Base-by-base conservation (phyloP, 2,329 filamentous ascomycete genomes). In the Proliferodiscus dingleyae region DNA sequence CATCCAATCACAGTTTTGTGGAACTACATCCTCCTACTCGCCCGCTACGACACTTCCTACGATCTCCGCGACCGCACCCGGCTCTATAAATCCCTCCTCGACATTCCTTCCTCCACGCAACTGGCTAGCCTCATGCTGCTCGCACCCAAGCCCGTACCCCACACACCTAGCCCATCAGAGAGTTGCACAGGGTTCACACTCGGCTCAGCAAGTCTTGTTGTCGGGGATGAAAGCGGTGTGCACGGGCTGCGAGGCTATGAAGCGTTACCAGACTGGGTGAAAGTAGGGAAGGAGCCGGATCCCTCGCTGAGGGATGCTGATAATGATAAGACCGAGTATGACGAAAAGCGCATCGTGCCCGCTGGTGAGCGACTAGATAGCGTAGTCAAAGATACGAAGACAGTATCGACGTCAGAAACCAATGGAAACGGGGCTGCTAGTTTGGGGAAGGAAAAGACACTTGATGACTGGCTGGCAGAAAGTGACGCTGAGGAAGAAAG, bases 31-130 rank as follows among this genome's bases (percentile, higher is more conserved):
- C 74, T 95, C 22, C 77, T 91, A 1, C 78, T 98, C 1, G 87
- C 87, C 24, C 82, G 93, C 50, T 98, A 97, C 65, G 93, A 97
- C 59, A 88, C 84, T 0, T 96, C 90, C 1, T 98, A 95, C 66
- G 90, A 97, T 61, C 80, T 98, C 3, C 88, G 93, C 53, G 93
- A 97, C 63, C 85, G 93, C 19, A 83, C 90, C 2, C 82, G 93
- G 24, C 78, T 96, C 50, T 97, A 95, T 70, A 89, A 87, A 53
- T 78, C 89, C 1, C 79, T 98, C 1, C 78, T 98, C 2, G 77
- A 81, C 3, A 81, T 87, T 4, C 88, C 90, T 1, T 72, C 75
- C 2, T 80, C 78, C 6, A 85, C 81, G 1, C 89, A 97, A 64
- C 78, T 98, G 13, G 93, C 93, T 2, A 89, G 86, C 1, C 74